These are phyloP conservation scores for Simplicillium aogashimaense DNA, from an alignment of 2,329 filamentous ascomycete species.

Conservation along the genomic window DNA sequence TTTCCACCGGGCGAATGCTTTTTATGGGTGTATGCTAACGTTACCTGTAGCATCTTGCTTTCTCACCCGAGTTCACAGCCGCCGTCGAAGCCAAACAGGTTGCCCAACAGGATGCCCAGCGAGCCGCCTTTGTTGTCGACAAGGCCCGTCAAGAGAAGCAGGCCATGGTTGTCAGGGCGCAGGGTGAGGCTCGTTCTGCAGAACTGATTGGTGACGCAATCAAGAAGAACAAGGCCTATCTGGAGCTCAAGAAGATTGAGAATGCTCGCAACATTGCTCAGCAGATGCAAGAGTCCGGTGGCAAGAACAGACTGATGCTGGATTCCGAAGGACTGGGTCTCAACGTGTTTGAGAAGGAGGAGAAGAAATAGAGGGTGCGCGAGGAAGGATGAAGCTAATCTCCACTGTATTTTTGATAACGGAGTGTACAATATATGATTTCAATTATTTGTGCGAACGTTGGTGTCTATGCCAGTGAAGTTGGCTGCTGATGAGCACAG, in stretches of 20 bases:
- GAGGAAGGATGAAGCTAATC: slow-evolving; percentile 13
- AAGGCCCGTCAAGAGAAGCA: slow-evolving; percentile 99
- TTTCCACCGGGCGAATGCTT: too few species aligned
- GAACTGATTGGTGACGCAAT: slow-evolving; percentile 98
- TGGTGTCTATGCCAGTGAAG: too few species aligned
- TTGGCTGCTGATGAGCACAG: too few species aligned
- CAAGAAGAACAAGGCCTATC: slow-evolving; percentile 97
- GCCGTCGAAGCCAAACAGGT: slow-evolving; percentile 68
- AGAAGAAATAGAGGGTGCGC: slow-evolving; percentile 29
- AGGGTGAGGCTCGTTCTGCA: slow-evolving; percentile 96
- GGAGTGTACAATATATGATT: slow-evolving; percentile 8
- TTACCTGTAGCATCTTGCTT: slow-evolving; percentile 50
- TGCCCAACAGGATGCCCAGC: slow-evolving; percentile 86
- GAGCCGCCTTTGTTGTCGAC: slow-evolving; percentile 95
- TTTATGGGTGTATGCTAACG: slow-evolving; percentile 12
- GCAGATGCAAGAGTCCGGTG: slow-evolving; percentile 74
- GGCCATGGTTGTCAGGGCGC: slow-evolving; percentile 93
- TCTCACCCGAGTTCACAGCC: slow-evolving; percentile 65
- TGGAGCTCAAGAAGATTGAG: slow-evolving; percentile 96
- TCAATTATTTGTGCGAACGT: too few species aligned
- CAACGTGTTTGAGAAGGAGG: slow-evolving; percentile 59
- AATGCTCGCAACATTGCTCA: slow-evolving; percentile 85
- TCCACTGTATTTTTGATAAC: slow-evolving; percentile 26
- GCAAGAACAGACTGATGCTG: slow-evolving; percentile 88
- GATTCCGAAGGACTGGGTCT: slow-evolving; percentile 85